Evolutionary conservation across 2,329 filamentous ascomycete species (phyloP).

Genomic region (Colletotrichum sp.): DNA sequence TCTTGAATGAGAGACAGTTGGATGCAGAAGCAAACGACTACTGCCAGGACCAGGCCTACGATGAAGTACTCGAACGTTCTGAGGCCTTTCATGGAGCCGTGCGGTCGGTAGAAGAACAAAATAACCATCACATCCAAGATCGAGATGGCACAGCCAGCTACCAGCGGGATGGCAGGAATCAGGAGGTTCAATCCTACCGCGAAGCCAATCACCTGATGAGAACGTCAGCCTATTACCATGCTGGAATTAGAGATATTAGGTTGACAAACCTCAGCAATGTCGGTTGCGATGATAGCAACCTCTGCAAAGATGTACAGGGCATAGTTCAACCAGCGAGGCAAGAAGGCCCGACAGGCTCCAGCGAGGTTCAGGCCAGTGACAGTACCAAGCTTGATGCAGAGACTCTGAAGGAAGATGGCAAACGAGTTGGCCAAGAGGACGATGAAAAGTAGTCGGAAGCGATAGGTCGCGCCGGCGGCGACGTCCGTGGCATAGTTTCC

Average conservation of each 20-base stretch:
- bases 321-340: conserved; percentile 69
- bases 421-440: conserved; percentile 73
- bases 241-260: background rate
- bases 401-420: conserved; percentile 71
- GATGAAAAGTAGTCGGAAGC: conserved; percentile 70
- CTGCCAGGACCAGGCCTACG: conserved; percentile 65
- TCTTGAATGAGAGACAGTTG: conserved; percentile 66
- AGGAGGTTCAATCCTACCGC: conserved; percentile 73
- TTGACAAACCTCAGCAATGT: conserved; percentile 65
- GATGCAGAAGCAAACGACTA: conserved; percentile 73
- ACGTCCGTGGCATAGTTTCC: conserved; percentile 76
- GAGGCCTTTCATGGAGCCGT: conserved; percentile 61
- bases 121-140: conserved; percentile 72
- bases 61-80: conserved; percentile 70
- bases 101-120: conserved; percentile 67
- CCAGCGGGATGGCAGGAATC: conserved; percentile 65
- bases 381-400: conserved; percentile 72
- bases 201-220: conserved; percentile 65
- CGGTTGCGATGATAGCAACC: conserved; percentile 71
- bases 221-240: background rate
- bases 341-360: conserved; percentile 67
- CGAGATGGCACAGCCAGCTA: conserved; percentile 71
- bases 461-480: conserved; percentile 68
- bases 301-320: conserved; percentile 67
- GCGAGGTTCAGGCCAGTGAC: conserved; percentile 72